Evolutionary conservation across 192 early-diverging fungal genomes (phyloP), one percentile per base, ranked within the genome.

Genomic region (Backusella westeae): DNA sequence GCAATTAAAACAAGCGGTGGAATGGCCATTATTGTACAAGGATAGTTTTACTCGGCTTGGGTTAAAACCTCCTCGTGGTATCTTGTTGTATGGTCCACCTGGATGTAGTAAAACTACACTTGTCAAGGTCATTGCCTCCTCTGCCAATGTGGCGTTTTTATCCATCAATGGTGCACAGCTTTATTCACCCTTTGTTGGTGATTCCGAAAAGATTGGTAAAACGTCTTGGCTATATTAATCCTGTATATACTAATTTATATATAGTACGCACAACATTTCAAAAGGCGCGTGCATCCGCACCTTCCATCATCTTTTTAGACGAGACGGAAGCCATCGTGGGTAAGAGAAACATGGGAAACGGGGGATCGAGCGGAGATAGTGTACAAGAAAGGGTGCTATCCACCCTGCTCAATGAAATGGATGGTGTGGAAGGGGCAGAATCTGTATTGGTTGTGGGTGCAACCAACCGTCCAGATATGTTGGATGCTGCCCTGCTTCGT

Each of bases 101-200:
- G 98, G 96, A 10, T 99, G 98, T 82, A 95, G 94, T 84, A 99
- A 99, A 79, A 99, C 98, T 0, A 98, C 97, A 0, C 82, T 99
- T 6, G 96, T 94, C 9, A 94, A 91, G 77, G 87, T 89, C 14
- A 91, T 99, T 68, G 98, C 97, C 0, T 86, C 89, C n/a, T 89
- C 89, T 17, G 90, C 91, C 12, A 89, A 90, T n/a, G 88, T 93
- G 4, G 90, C 91, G 4, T 96, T 96, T 78, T 81, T 94, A 4
- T 90, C 91, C 3, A 82, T 96, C 29, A 93, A 92, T 80, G 94
- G 94, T 6, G 94, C 94, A 6, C 86, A 89, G 26, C 44, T 96
- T 7, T 97, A 93, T 80, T 93, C 91, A 10, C 87, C 94, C 0
- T 92, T 78, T 86, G 92, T 97, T 7, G 96, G 96, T 8, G 96